Evolutionary conservation across 163 green algal genomes (phyloP), one percentile per base, ranked within the genome.

Genomic region (Prototheca cutis): DNA sequence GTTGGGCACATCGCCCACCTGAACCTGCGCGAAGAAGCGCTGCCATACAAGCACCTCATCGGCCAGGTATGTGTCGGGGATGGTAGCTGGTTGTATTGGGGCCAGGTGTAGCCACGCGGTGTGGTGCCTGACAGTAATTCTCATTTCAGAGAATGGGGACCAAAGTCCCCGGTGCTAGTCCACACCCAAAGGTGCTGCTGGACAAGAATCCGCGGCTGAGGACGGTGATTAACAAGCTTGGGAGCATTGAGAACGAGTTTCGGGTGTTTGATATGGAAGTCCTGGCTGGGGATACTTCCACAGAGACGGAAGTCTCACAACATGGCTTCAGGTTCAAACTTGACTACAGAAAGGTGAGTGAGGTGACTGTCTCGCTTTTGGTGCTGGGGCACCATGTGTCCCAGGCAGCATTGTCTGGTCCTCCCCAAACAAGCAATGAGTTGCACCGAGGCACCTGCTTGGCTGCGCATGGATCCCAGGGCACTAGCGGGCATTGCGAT

Each of bases 1-100:
- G 70, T 98, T 1, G 92, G 91, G 18, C 90, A 96, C 76, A 90
- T 98, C 24, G 90, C 91, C 2, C 92, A 98, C 68, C 56, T 97
- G 5, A 98, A 98, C 70, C 72, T 98, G 48, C 57, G 83, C 0
- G 78, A 91, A 24, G 86, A 94, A 42, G 76, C 89, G 59, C 72
- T 94, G 56, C 84, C 86, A 0, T 90, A 86, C 77, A 90, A 88
- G 57, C 39, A 78, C 39, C 4, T 95, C 23, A 95, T 98, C 29
- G 92, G 83, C 0, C 57, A 72, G 60, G 86, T 92, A 24, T 48
- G 31, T n/a, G n/a, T n/a, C n/a, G n/a, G n/a, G n/a, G n/a, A n/a
- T n/a, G n/a, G n/a, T n/a, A n/a, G n/a, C n/a, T n/a, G n/a, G n/a
- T n/a, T n/a, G n/a, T n/a, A n/a, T n/a, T n/a, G n/a, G n/a, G n/a